Evolutionary conservation across 2,329 filamentous ascomycete species (phyloP).

Genomic region (Gremmenia infestans): DNA sequence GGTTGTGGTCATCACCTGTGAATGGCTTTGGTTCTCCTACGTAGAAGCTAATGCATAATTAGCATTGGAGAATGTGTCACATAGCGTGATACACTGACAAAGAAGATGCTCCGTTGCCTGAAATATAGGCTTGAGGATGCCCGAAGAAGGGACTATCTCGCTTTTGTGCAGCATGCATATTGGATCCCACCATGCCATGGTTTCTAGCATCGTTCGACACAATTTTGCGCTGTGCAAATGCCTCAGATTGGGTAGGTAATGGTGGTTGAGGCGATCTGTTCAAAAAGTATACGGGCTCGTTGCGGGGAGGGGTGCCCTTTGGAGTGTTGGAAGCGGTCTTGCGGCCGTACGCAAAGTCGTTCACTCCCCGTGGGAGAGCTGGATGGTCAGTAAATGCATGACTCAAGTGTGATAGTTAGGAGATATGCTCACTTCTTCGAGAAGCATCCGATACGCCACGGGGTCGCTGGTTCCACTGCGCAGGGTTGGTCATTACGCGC

Average conservation of each 20-base stretch:
- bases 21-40: neutral
- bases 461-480: neutral
- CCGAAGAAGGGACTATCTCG: neutral
- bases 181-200: neutral
- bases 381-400: neutral
- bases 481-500: neutral
- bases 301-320: constrained; percentile 1
- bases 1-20: neutral
- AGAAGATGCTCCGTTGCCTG: neutral
- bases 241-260: neutral
- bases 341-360: neutral
- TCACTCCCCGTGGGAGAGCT: neutral
- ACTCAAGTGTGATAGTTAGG: neutral
- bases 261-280: neutral
- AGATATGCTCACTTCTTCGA: neutral
- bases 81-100: neutral
- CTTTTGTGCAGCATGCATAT: neutral
- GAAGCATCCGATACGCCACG: neutral
- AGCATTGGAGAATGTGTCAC: neutral
- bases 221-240: neutral
- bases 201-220: neutral
- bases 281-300: neutral
- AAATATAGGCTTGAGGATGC: neutral
- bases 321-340: constrained; percentile 5
- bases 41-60: neutral